Conservation (phyloP, 495 filamentous ascomycete genomes). For the Aspergillus kassunensis region DNA sequence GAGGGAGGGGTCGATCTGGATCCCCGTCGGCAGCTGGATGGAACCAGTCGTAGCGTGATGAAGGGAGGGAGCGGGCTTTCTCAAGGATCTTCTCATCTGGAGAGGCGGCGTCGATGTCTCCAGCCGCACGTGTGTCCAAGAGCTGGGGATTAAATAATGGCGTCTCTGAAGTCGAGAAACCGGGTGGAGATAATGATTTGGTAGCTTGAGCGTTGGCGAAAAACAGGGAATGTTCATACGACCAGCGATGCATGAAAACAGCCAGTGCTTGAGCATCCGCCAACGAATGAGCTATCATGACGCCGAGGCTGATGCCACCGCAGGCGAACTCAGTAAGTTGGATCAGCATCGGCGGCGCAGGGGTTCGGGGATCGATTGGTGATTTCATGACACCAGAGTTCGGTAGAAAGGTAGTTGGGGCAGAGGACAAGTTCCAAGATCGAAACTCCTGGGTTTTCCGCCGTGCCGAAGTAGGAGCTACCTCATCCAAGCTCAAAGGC, state of each 20-base stretch:
- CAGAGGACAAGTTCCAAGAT: conserved; percentile 22
- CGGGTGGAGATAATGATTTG: background rate
- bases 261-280: conserved; percentile 46
- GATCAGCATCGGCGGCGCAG: conserved; percentile 30
- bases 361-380: background rate
- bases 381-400: background rate
- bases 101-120: conserved; percentile 25
- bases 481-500: conserved; percentile 20
- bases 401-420: conserved; percentile 19
- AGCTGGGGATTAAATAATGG: conserved; percentile 27
- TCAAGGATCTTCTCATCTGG: conserved; percentile 18
- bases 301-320: conserved; percentile 39
- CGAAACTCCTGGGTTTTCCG: background rate
- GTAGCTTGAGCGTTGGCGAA: background rate
- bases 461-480: conserved; percentile 24
- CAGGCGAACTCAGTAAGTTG: conserved; percentile 38
- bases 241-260: conserved; percentile 44
- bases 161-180: conserved; percentile 4
- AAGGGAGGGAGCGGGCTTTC: conserved; percentile 17
- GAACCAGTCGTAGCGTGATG: conserved; percentile 32
- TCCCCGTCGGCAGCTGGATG: background rate
- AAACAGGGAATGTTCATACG: conserved; percentile 22
- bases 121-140: conserved; percentile 25
- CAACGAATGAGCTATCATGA: conserved; percentile 43
- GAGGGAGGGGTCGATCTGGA: background rate